phyloP scores from a whole-genome alignment of 2,329 filamentous ascomycete genomes.

The Pleoardoris graminearum region DNA sequence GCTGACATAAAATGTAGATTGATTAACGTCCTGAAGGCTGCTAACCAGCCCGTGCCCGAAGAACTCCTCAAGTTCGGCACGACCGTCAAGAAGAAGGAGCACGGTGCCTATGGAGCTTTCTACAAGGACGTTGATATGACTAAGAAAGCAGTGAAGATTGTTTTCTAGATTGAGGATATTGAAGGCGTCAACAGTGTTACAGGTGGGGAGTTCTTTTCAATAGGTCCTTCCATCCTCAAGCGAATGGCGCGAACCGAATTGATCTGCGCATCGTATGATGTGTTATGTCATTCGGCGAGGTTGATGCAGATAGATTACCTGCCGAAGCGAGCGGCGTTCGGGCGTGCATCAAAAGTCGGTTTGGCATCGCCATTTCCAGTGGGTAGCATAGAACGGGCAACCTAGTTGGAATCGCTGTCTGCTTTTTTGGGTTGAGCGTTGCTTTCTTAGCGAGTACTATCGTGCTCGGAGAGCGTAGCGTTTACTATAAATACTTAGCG shows the following conservation, averaged over 20 bases:
- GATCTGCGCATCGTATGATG: conserved; percentile 11
- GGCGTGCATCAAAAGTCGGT: conserved; percentile 23
- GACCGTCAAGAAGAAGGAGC: conserved; percentile 98
- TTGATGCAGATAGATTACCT: conserved; percentile 10
- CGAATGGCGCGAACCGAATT: too few species aligned
- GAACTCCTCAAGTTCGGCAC: conserved; percentile 93
- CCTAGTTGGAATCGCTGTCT: too few species aligned
- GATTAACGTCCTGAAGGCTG: conserved; percentile 93
- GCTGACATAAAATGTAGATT: conserved; percentile 58
- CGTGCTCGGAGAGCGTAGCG: too few species aligned
- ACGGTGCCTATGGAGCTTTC: conserved; percentile 93
- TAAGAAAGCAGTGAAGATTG: conserved; percentile 87
- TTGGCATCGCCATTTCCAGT: background rate
- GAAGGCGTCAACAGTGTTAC: too few species aligned
- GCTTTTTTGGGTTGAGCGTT: too few species aligned
- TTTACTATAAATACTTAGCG: too few species aligned
- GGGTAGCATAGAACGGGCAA: too few species aligned
- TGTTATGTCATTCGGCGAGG: conserved; percentile 20
- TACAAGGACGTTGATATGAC: conserved; percentile 87
- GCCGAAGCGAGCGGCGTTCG: conserved; percentile 29
- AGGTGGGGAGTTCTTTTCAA: too few species aligned
- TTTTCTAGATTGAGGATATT: too few species aligned
- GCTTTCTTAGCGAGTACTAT: background rate
- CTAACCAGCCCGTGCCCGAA: conserved; percentile 87
- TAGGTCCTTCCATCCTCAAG: too few species aligned